Evolutionary conservation across 2,329 filamentous ascomycete species (phyloP), one percentile per base, ranked within the genome.

Genomic region (Aspergillus pseudonomiae): DNA sequence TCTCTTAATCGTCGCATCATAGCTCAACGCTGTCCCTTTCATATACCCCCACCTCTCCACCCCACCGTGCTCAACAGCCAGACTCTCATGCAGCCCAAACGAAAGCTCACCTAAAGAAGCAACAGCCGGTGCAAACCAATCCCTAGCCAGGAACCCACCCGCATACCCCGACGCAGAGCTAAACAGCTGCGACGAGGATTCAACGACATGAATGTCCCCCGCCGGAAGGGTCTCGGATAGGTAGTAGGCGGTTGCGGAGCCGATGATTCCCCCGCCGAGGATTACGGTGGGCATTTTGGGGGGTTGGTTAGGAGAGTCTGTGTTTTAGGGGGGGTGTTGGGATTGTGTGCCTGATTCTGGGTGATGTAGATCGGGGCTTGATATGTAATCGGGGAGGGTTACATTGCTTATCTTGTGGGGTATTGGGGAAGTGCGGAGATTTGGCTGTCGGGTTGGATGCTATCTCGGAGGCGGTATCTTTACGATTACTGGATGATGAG

Each of bases 101-200:
- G 89, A 91, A 14, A 94, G 81, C 0, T 82, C 83, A 9, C 87
- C 91, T 1, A 94, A 81, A 0, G 83, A 79, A 0, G 85, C 81
- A 6, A 87, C 79, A 1, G 83, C 80, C 0, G 86, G 80, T 0
- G 82, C 81, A 70, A 91, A 92, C 90, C 91, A 94, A 74, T 94
- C 89, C 39, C 82, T 83, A 0, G 91, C 91, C 10, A 94, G 73
- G 71, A 94, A 94, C 0, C 91, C 91, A 21, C 85, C 92, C 0
- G 91, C 90, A 67, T 86, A 88, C 1, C 91, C 91, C 2, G 90
- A 93, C 0, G 91, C 91, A 34, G 89, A 91, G 12, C 86, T 84
- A 76, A 94, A 92, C 36, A 94, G 83, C 65, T 86, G 74, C 0
- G 82, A 75, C 5, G 84, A 84, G 6, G 85, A 80, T 69, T 89